Evolutionary conservation across 2,329 filamentous ascomycete genomes (phyloP).

Genomic region (Coniochaeta sp.): DNA sequence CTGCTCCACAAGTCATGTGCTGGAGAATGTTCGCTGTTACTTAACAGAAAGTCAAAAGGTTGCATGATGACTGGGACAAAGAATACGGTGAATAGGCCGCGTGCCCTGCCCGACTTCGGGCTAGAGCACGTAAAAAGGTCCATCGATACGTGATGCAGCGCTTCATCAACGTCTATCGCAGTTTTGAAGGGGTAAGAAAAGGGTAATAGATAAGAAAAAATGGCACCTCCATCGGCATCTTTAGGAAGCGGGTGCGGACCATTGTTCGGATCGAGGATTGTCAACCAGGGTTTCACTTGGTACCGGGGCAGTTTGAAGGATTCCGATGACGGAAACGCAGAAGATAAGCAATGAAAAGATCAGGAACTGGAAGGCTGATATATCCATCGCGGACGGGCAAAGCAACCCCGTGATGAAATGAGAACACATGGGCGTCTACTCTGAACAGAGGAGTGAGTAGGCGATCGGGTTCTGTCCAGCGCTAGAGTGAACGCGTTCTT

Average conservation of each 20-base stretch:
- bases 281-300: not conserved
- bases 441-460: no score
- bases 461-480: no score
- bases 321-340: not conserved
- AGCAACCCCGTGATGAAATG: no score
- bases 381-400: no score
- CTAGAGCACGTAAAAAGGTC: not conserved
- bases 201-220: not conserved
- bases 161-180: not conserved
- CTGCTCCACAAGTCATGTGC: not conserved
- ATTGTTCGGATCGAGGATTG: not conserved
- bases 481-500: no score
- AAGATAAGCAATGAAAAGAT: no score
- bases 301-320: not conserved
- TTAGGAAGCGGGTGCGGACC: not conserved
- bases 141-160: not conserved
- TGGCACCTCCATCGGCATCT: constrained; percentile 1
- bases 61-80: not conserved
- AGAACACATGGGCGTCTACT: no score
- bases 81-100: not conserved
- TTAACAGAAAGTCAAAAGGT: not conserved
- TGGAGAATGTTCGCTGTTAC: not conserved
- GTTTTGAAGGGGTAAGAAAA: not conserved
- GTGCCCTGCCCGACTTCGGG: not conserved
- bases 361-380: no score